Evolutionary conservation across 106 monocot genomes (phyloP).

Genomic region (Triglochin maritima): DNA sequence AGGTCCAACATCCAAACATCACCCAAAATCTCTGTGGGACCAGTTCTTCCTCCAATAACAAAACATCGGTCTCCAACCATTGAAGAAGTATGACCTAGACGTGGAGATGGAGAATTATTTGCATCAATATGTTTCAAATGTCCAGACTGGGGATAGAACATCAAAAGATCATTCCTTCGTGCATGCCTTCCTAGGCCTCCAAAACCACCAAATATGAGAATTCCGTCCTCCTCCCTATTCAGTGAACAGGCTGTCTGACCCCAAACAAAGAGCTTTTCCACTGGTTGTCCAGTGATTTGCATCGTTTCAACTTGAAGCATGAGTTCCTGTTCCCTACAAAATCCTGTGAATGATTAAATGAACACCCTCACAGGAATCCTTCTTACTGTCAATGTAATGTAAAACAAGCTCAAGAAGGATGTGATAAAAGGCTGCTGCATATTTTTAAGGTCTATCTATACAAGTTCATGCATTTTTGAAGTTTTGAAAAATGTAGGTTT

Average conservation of each 20-base stretch:
- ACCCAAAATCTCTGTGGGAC: slow-evolving; percentile 63
- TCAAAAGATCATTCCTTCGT: slow-evolving; percentile 52
- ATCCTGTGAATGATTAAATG: background rate
- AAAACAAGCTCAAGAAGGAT: background rate
- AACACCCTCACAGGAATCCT: background rate
- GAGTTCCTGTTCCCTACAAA: background rate
- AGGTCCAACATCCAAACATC: slow-evolving; percentile 73
- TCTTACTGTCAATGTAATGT: background rate
- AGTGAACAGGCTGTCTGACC: slow-evolving; percentile 63
- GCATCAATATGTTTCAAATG: slow-evolving; percentile 37
- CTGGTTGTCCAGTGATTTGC: slow-evolving; percentile 48
- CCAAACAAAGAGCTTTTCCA: slow-evolving; percentile 82
- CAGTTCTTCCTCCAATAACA: slow-evolving; percentile 84
- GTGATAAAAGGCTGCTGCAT: background rate
- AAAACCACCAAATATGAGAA: slow-evolving; percentile 93
- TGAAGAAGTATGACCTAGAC: slow-evolving; percentile 75
- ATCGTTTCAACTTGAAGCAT: slow-evolving; percentile 2
- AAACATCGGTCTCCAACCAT: slow-evolving; percentile 36
- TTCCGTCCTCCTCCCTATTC: slow-evolving; percentile 11
- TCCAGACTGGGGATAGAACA: slow-evolving; percentile 47
- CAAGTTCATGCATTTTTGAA: background rate
- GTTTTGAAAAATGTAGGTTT: background rate
- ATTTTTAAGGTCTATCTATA: background rate
- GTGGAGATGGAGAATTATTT: slow-evolving; percentile 37
- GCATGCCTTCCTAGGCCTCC: slow-evolving; percentile 83